Percentiles rank a stretch among this genome's conserved stretches.
These are phyloP conservation scores for Solanum tacnaense DNA, from an alignment of 257 asterid genomes.

Conservation along the genomic window DNA sequence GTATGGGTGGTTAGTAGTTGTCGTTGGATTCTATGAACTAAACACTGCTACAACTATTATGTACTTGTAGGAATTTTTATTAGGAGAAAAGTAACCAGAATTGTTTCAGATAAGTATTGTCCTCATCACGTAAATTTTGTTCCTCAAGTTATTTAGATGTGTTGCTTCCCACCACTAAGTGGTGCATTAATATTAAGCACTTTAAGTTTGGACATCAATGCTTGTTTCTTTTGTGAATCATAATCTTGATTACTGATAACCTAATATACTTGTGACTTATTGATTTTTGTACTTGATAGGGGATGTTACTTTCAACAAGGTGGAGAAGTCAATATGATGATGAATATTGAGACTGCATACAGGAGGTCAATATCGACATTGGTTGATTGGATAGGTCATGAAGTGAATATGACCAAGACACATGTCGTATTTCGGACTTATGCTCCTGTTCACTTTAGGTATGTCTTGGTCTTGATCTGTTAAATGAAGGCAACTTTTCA, in stretches of 20 bases:
- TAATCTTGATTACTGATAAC: neutral
- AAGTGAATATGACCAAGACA: constrained; percentile 5
- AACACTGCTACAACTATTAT: neutral
- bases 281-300: neutral
- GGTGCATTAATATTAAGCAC: neutral
- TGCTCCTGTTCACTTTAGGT: constrained; percentile 17
- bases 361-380: neutral
- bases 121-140: neutral
- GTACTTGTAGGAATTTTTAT: neutral
- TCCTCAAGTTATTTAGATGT: neutral
- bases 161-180: neutral
- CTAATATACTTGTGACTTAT: neutral
- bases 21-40: neutral
- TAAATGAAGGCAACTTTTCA: neutral
- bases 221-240: neutral
- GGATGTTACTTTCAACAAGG: constrained; percentile 12
- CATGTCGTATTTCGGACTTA: constrained; percentile 4
- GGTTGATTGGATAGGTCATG: constrained; percentile 9
- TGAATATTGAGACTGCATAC: constrained; percentile 5
- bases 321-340: neutral
- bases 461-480: neutral
- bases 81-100: neutral
- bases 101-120: neutral
- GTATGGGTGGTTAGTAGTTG: neutral
- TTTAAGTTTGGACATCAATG: neutral